phyloP scores from a whole-genome alignment of 257 asterid genomes.

The Solanum medicagineum region DNA sequence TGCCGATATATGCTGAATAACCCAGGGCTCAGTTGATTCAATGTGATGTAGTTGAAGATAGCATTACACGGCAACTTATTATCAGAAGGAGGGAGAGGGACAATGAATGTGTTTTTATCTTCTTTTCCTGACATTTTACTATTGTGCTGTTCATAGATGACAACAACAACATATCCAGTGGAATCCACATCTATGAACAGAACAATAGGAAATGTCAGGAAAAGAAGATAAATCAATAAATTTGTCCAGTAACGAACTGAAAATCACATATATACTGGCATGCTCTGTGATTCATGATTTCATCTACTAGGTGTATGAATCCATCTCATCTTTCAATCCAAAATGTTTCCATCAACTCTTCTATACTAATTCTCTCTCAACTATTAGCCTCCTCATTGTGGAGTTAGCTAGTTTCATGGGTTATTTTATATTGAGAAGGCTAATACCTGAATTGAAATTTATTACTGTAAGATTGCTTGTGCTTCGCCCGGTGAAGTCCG shows the following conservation, averaged over 20 bases:
- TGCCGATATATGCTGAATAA: not conserved
- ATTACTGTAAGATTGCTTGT: slow-evolving; percentile 82
- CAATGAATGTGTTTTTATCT: not conserved
- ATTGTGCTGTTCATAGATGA: not conserved
- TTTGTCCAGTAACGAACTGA: not conserved
- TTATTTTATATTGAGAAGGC: slow-evolving; percentile 8
- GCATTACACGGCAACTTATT: not conserved
- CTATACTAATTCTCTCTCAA: not conserved
- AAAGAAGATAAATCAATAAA: not conserved
- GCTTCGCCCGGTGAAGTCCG: slow-evolving; percentile 70
- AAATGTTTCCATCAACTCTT: not conserved
- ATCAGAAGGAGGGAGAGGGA: not conserved
- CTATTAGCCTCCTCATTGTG: not conserved
- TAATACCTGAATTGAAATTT: slow-evolving; percentile 1
- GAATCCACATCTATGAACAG: no score
- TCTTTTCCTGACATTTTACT: not conserved
- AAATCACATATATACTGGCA: not conserved
- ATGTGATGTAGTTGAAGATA: not conserved
- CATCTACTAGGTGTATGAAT: not conserved
- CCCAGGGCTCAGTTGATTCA: not conserved
- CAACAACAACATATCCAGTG: no score
- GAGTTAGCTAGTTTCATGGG: not conserved
- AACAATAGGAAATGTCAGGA: no score
- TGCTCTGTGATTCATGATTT: not conserved
- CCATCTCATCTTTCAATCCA: not conserved